Evolutionary conservation across 2,329 filamentous ascomycete species (phyloP).

Genomic region (Sporothrix brunneoviolacea): DNA sequence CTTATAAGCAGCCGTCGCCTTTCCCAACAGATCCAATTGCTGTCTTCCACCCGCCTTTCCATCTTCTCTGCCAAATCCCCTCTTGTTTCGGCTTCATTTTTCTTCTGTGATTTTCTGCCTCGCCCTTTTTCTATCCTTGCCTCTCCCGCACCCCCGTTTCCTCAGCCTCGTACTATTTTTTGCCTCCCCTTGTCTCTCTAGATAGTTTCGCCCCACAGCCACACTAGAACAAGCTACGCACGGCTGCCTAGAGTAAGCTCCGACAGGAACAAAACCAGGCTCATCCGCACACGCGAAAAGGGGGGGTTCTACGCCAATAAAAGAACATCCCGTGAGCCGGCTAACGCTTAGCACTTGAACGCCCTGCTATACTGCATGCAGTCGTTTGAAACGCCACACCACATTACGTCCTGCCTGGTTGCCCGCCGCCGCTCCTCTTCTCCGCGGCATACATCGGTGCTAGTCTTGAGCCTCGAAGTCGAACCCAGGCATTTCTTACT

Average conservation of each 20-base stretch:
- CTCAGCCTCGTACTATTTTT: not conserved
- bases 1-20: not conserved
- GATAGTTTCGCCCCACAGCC: not conserved
- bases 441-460: not conserved
- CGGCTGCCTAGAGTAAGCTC: not conserved
- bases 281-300: not conserved
- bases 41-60: not conserved
- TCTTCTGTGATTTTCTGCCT: not conserved
- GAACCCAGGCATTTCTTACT: no score
- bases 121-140: not conserved
- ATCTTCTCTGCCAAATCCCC: not conserved
- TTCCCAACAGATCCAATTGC: not conserved
- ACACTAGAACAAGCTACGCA: not conserved
- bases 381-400: not conserved
- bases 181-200: not conserved
- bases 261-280: not conserved
- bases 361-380: not conserved
- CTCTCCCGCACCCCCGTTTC: not conserved
- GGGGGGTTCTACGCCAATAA: not conserved
- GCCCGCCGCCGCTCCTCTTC: not conserved
- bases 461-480: no score
- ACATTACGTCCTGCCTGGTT: not conserved
- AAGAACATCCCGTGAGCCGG: slow-evolving; percentile 1
- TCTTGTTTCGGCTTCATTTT: not conserved
- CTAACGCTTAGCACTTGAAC: not conserved